A percentile compares a stretch with the other conserved stretches of the same genome.
Evolutionary conservation across 768 basidiomycete genomes (phyloP).

Genomic region (Boletus fagicola): DNA sequence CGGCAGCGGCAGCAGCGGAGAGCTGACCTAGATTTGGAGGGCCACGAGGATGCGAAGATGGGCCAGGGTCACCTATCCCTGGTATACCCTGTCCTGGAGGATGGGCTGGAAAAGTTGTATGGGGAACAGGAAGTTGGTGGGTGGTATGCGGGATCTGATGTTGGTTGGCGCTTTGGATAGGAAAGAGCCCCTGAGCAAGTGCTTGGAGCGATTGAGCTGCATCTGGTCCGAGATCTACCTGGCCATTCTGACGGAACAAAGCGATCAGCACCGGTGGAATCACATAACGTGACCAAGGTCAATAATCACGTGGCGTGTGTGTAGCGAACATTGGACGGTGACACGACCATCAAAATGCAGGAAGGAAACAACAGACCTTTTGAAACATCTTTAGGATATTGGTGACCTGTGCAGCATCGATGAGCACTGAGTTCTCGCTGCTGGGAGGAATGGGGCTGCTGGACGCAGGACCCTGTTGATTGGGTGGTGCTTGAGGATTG

Average conservation of each 20-base stretch:
- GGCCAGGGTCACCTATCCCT: conserved; percentile 63
- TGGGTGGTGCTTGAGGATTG: conserved; percentile 13
- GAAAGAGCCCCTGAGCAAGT: conserved; percentile 44
- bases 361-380: conserved; percentile 44
- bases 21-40: conserved; percentile 64
- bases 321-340: conserved; percentile 2
- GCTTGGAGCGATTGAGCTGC: conserved; percentile 59
- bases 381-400: conserved; percentile 56
- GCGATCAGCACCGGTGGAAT: neutral
- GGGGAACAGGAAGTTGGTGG: conserved; percentile 38
- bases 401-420: conserved; percentile 59
- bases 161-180: conserved; percentile 28
- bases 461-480: conserved; percentile 11
- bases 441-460: conserved; percentile 8
- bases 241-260: conserved; percentile 37
- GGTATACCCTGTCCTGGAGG: conserved; percentile 41
- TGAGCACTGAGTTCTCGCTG: conserved; percentile 10
- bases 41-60: conserved; percentile 70
- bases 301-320: conserved; percentile 26
- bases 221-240: conserved; percentile 57
- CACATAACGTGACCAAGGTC: conserved; percentile 25
- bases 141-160: conserved; percentile 29
- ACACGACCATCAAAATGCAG: neutral
- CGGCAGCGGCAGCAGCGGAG: conserved; percentile 43
- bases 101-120: conserved; percentile 30